Evolutionary conservation across 1,284 basidiomycete species (phyloP).

Genomic region (Irpex lacteus): DNA sequence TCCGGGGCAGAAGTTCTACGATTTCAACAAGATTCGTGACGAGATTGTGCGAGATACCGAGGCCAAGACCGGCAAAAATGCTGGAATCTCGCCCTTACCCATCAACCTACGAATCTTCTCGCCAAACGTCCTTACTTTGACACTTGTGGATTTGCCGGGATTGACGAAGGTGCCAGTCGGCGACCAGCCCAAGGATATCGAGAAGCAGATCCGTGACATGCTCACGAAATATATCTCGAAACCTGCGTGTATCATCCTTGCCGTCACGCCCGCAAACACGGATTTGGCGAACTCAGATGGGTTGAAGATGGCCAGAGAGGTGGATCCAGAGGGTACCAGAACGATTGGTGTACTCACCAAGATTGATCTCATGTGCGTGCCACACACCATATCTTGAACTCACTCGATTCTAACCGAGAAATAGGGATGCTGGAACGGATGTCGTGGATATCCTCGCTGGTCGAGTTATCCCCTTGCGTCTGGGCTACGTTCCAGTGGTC

Average conservation of each 20-base stretch:
- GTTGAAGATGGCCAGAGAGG: constrained; percentile 92
- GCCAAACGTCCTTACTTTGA: constrained; percentile 94
- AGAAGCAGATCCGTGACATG: constrained; percentile 98
- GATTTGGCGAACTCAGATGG: constrained; percentile 99
- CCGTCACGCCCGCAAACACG: constrained; percentile 94
- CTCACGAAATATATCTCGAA: constrained; percentile 94
- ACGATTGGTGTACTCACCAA: constrained; percentile 99
- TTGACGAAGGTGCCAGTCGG: constrained; percentile 96
- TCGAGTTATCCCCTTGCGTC: constrained; percentile 89
- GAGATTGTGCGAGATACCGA: constrained; percentile 98
- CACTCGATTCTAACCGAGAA: constrained; percentile 5
- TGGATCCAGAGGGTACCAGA: constrained; percentile 92
- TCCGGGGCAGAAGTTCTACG: constrained; percentile 95
- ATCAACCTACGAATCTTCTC: constrained; percentile 98
- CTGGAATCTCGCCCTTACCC: constrained; percentile 92
- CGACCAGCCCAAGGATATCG: constrained; percentile 97
- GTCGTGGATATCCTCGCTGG: constrained; percentile 98
- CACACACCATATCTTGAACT: background rate
- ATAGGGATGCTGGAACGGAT: constrained; percentile 95
- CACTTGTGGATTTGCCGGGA: constrained; percentile 95
- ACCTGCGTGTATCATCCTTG: constrained; percentile 87
- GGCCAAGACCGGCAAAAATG: constrained; percentile 96
- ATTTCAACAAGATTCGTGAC: constrained; percentile 95
- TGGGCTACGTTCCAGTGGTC: constrained; percentile 97
- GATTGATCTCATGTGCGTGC: constrained; percentile 89